phyloP scores from a whole-genome alignment of 2,329 filamentous ascomycete species.

The Sclerotinia minor region DNA sequence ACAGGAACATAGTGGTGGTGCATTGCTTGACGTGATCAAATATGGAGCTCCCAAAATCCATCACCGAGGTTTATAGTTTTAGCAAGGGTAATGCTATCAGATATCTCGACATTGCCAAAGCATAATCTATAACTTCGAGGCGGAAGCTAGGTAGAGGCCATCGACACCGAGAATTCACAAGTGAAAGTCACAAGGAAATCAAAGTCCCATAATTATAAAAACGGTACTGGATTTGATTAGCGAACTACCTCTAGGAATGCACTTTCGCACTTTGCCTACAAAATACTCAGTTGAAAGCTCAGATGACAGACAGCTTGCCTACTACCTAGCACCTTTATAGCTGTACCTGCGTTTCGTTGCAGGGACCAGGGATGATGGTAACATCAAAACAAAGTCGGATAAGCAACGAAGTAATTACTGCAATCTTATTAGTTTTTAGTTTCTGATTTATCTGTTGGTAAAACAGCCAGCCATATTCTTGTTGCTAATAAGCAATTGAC shows the following conservation, averaged over 20 bases:
- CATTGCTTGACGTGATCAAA: background rate
- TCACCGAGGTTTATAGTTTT: background rate
- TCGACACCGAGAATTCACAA: background rate
- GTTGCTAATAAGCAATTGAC: background rate
- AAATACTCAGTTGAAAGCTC: background rate
- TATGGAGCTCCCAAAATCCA: background rate
- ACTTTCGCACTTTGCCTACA: background rate
- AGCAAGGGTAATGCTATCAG: background rate
- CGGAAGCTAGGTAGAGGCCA: background rate
- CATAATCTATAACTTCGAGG: conserved; percentile 1
- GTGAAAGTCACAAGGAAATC: background rate
- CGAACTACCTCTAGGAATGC: background rate
- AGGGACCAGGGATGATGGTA: conserved; percentile 18
- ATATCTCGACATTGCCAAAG: background rate
- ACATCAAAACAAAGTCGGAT: conserved; percentile 18
- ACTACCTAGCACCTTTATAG: background rate
- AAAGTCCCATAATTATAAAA: background rate
- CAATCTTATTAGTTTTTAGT: too few species aligned
- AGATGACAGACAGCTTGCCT: conserved; percentile 6
- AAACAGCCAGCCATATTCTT: background rate
- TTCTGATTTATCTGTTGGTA: background rate
- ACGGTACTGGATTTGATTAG: background rate
- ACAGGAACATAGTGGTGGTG: too few species aligned
- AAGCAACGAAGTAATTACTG: conserved; percentile 16
- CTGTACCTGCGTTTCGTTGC: conserved; percentile 20